phyloP scores from a whole-genome alignment of 352 stramenopile species.

The Saprolegnia parasitica region DNA sequence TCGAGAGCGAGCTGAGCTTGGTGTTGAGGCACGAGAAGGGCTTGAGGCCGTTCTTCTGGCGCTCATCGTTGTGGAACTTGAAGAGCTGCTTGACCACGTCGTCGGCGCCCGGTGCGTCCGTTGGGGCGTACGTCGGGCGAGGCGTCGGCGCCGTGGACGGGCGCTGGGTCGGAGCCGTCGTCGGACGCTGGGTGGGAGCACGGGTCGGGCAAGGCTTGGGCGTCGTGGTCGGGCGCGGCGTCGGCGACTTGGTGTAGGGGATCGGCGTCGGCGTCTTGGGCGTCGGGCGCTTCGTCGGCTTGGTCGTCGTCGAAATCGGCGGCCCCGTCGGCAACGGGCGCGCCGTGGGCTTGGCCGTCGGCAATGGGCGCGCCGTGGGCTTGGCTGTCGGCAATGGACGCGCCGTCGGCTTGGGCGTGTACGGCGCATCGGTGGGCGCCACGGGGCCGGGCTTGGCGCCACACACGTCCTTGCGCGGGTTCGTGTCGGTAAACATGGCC shows the following conservation, averaged over 20 bases:
- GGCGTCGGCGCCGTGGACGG: neutral
- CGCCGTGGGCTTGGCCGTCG: too few species aligned
- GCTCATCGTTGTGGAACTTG: neutral
- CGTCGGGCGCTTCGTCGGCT: neutral
- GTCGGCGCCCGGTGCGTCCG: neutral
- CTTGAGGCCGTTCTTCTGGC: conserved; percentile 11
- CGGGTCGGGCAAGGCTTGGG: too few species aligned
- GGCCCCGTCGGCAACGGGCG: neutral
- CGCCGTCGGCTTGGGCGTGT: neutral
- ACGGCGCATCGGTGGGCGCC: neutral
- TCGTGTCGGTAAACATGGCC: neutral
- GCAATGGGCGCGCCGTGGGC: too few species aligned
- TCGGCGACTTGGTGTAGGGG: conserved; percentile 4
- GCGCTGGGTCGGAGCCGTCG: neutral
- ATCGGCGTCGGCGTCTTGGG: neutral
- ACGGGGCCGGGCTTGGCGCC: neutral
- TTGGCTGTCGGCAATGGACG: too few species aligned
- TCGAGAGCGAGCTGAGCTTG: conserved; percentile 9
- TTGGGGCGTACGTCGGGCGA: neutral
- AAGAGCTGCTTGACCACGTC: conserved; percentile 2
- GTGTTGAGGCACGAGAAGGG: conserved; percentile 9
- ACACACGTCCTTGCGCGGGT: neutral
- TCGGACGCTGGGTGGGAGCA: too few species aligned
- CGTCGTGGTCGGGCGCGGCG: too few species aligned
- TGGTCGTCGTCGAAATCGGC: neutral